Base-by-base conservation (phyloP, 1,284 basidiomycete genomes). In the Stereum hirsutum region DNA sequence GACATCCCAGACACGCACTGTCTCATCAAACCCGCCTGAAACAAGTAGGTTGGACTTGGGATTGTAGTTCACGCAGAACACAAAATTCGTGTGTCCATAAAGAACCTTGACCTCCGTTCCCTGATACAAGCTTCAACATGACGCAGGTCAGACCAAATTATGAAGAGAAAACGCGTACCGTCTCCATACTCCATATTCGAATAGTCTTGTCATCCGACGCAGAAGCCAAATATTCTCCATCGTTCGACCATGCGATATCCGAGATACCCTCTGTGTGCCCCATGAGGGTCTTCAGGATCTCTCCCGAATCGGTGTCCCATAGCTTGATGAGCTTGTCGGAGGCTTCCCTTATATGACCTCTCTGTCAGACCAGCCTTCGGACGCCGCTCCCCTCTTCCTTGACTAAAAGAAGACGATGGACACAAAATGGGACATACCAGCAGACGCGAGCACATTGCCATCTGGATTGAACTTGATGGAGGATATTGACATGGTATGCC, bases 1-100 rank as follows among this genome's bases (percentile, higher is more conserved):
- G n/a, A 95, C 81, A 58, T 98, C 93, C 95, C 95, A 99, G 3
- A 98, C 72, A 31, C 91, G 78, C 6, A 97, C 89, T 8, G 89
- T 91, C 68, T 99, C 95, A 54, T 99, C 95, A 54, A 90, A 95
- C 1, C 87, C 85, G 12, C 94, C 95, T 20, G 89, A 94, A 10
- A 88, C 94, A 27, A 98, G 67, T 26, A 99, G 66, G 57, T 92
- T 95, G 0, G 86, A 85, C 50, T 81, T 76, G 0, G 90, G 92
- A 54, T 89, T 93, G 64, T 87, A 98, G 50, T 91, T 87, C 6
- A 95, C 72, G 50, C 91, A 93, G 51, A 97, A 90, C 0, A 98
- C 90, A 51, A 91, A 92, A 52, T 91, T 94, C 2, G 93, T 94
- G 56, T 99, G 95, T 0, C 89, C 89, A 31, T 71, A 65, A 6